Percentiles rank a stretch among this genome's conserved stretches.
Conservation (phyloP, 768 basidiomycete genomes). For the Collybia mongolica region DNA sequence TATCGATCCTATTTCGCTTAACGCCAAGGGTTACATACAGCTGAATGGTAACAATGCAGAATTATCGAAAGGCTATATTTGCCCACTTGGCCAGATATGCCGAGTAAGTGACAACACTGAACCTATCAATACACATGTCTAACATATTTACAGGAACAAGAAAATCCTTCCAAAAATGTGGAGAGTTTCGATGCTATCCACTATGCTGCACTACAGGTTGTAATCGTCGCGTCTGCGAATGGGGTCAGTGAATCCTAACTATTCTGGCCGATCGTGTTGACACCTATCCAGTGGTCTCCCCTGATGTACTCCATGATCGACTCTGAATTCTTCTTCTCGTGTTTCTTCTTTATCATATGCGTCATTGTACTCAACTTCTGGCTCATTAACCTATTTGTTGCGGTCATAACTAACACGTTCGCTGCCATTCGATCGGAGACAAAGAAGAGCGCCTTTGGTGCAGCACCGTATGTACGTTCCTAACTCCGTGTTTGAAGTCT, state of each 20-base stretch:
- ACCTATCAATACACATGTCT: background rate
- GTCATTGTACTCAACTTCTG: conserved; percentile 90
- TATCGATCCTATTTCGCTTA: conserved; percentile 58
- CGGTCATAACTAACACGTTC: conserved; percentile 95
- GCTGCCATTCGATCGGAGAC: conserved; percentile 84
- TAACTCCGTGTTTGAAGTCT: background rate
- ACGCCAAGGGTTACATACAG: conserved; percentile 35
- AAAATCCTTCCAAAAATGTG: conserved; percentile 64
- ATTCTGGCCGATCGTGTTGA: background rate
- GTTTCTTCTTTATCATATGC: conserved; percentile 82
- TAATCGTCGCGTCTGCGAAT: conserved; percentile 80
- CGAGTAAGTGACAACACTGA: conserved; percentile 38
- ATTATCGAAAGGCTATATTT: conserved; percentile 79
- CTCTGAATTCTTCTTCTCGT: conserved; percentile 86
- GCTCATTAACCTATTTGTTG: conserved; percentile 91
- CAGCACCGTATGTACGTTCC: conserved; percentile 56
- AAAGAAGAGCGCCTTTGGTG: conserved; percentile 89
- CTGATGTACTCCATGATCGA: conserved; percentile 91
- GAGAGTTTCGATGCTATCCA: conserved; percentile 92
- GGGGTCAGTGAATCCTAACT: conserved; percentile 46
- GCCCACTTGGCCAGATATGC: conserved; percentile 85
- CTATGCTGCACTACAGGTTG: conserved; percentile 74
- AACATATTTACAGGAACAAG: conserved; percentile 42
- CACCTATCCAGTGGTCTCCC: conserved; percentile 57
- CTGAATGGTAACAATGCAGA: conserved; percentile 23